Base-by-base conservation (phyloP, 1,284 basidiomycete species). In the Naganishia albida region DNA sequence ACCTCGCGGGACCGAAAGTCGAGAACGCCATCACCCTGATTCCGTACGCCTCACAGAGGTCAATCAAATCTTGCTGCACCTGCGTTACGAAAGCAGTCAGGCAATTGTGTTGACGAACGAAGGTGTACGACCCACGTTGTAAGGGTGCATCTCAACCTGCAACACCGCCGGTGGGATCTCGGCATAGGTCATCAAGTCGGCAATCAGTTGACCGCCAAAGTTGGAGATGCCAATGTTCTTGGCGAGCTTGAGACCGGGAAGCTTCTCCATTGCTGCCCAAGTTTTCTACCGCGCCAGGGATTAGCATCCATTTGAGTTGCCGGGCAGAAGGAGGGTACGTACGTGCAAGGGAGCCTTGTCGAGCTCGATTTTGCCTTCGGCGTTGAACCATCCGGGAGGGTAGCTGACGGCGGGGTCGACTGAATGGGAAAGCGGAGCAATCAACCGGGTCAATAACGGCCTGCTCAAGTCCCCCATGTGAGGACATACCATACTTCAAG, bases 11-110 rank as follows among this genome's bases (percentile, higher is more conserved):
- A 30, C 88, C 87, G 68, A 88, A 87, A n/a, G 87, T 88, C 39
- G 87, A 89, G 79, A 90, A 92, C 0, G 84, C 89, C 53, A 89
- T 91, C 62, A 91, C 75, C 12, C 85, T 86, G 59, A 91, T 86
- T 13, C 83, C 84, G 63, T 85, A 48, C 34, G 72, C 70, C 70
- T 87, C 85, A 72, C 83, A 83, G 49, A 88, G 80, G 53, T 82
- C 78, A 67, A 90, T 75, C 59, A 90, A 80, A 15, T 82, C 78
- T 67, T 87, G 82, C 75, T 91, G 89, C n/a, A 83, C 34, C 34
- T 34, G 34, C 34, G 6, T 4, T 34, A 6, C 10, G 6, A 34
- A 34, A 34, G 6, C 34, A 10, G 34, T 34, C 10, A 34, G 34
- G 34, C n/a, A 10, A 4, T 34, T 4, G 34, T 6, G 4, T 34